phyloP scores from a whole-genome alignment of 2,329 filamentous ascomycete species.

The Penicillium sp. region DNA sequence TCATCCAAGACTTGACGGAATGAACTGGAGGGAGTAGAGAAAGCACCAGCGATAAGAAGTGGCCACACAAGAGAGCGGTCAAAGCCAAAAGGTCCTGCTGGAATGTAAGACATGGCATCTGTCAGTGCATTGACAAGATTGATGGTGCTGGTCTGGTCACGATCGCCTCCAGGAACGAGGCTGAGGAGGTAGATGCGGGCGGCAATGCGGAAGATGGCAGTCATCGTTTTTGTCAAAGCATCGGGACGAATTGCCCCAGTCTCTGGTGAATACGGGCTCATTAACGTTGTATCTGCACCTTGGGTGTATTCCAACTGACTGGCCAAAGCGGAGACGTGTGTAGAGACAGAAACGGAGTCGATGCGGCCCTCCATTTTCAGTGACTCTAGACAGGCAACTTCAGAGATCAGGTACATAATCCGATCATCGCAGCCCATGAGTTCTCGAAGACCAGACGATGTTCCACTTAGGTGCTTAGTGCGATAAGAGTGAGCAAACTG shows the following conservation, averaged over 20 bases:
- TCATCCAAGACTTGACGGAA: slow-evolving; percentile 79
- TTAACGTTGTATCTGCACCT: slow-evolving; percentile 58
- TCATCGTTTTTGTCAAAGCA: slow-evolving; percentile 84
- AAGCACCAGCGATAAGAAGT: slow-evolving; percentile 79
- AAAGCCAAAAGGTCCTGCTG: slow-evolving; percentile 74
- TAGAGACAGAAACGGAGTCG: slow-evolving; percentile 80
- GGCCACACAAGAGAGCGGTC: slow-evolving; percentile 93
- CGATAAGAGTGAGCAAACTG: slow-evolving; percentile 93
- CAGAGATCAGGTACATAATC: slow-evolving; percentile 96
- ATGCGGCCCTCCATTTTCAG: slow-evolving; percentile 75
- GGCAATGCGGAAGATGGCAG: slow-evolving; percentile 82
- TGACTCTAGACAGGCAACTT: slow-evolving; percentile 92
- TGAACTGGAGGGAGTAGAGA: slow-evolving; percentile 66
- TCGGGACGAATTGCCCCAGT: slow-evolving; percentile 76
- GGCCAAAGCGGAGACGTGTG: slow-evolving; percentile 83
- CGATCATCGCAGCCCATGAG: slow-evolving; percentile 97
- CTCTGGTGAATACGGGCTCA: slow-evolving; percentile 51
- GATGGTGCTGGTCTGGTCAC: slow-evolving; percentile 68
- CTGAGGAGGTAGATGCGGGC: slow-evolving; percentile 97
- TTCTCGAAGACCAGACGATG: slow-evolving; percentile 74
- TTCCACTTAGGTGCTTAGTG: slow-evolving; percentile 73
- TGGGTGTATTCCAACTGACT: slow-evolving; percentile 83
- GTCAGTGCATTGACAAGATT: slow-evolving; percentile 76
- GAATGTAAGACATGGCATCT: slow-evolving; percentile 75
- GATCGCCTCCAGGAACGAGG: slow-evolving; percentile 82